Evolutionary conservation across 1,284 basidiomycete species (phyloP).

Genomic region (Trametes versicolor): DNA sequence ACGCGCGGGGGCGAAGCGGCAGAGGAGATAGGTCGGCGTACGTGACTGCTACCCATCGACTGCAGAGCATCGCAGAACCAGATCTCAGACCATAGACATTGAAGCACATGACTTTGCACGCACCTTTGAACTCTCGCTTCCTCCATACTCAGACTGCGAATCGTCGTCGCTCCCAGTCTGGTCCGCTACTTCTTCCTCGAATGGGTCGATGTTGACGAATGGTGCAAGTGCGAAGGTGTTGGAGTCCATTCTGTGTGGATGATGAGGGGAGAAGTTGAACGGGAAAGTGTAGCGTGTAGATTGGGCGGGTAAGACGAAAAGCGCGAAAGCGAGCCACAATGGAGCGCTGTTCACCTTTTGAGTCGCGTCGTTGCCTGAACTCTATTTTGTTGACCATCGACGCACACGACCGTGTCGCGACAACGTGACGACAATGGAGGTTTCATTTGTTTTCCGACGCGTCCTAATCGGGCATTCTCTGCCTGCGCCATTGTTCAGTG

Average conservation of each 20-base stretch:
- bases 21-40: no score
- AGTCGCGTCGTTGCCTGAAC: background rate
- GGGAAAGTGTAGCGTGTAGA: background rate
- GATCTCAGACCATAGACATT: no score
- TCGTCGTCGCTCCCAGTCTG: no score
- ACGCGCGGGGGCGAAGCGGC: no score
- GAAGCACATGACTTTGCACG: no score
- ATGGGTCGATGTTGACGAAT: background rate
- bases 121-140: no score
- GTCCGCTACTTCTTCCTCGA: no score
- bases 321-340: background rate
- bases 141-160: no score
- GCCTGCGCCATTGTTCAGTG: background rate
- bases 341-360: background rate
- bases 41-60: no score
- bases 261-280: background rate
- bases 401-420: slow-evolving; percentile 1
- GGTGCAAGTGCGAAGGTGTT: background rate
- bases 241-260: background rate
- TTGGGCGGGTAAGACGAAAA: background rate
- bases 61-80: no score
- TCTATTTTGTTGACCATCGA: background rate
- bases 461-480: background rate
- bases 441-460: background rate
- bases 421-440: background rate